Evolutionary conservation across 768 basidiomycete genomes (phyloP).

Genomic region (Serpula lacrymans): DNA sequence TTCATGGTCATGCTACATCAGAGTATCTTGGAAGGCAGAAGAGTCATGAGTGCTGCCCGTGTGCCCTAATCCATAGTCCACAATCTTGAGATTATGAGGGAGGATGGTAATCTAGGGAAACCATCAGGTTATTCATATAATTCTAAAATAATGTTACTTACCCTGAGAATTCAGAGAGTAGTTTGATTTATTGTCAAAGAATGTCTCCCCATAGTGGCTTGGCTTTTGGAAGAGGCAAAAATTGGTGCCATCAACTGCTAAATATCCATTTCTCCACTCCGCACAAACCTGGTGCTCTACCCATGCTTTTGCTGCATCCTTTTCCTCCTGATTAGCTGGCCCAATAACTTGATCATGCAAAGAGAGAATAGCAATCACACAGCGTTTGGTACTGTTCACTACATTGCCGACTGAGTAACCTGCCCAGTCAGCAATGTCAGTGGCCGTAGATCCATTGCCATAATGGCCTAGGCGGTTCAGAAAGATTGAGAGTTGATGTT

Average conservation of each 20-base stretch:
- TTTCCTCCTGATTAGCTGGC: constrained; percentile 29
- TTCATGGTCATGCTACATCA: constrained; percentile 14
- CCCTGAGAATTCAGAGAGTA: constrained; percentile 18
- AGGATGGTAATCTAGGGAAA: too few species aligned
- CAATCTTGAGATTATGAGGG: constrained; percentile 34
- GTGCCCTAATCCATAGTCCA: constrained; percentile 29
- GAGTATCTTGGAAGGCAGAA: constrained; percentile 25
- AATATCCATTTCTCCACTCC: constrained; percentile 4
- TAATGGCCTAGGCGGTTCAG: constrained; percentile 2
- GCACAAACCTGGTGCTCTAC: background rate
- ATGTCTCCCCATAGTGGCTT: constrained; percentile 6
- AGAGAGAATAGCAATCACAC: constrained; percentile 29
- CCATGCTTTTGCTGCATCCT: constrained; percentile 25
- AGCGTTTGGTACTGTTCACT: constrained; percentile 18
- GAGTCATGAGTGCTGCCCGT: constrained; percentile 32
- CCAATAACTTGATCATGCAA: constrained; percentile 25
- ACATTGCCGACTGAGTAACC: constrained; percentile 33
- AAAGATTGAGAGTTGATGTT: constrained; percentile 26
- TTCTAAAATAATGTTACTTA: constrained; percentile 1
- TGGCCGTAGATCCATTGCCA: constrained; percentile 14
- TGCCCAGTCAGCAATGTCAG: constrained; percentile 36
- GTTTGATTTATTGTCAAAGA: constrained; percentile 16
- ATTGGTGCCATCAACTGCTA: constrained; percentile 4
- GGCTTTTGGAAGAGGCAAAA: constrained; percentile 14
- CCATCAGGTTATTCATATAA: background rate